Percentiles rank a stretch among this genome's conserved stretches.
Conservation (phyloP, 1,284 basidiomycete species). For the Cystobasidium pallidum region DNA sequence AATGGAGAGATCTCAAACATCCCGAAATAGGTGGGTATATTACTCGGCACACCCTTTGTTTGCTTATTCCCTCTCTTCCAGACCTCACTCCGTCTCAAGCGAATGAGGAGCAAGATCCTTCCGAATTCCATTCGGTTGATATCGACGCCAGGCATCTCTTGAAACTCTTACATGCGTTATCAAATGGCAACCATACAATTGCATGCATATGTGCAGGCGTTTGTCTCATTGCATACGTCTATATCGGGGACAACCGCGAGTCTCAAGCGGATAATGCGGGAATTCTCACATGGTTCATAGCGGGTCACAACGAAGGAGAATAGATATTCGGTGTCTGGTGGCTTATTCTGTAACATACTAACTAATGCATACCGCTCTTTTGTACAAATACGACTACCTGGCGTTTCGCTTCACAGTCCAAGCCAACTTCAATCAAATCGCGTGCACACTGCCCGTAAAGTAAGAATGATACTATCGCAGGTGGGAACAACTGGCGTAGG, state of each 20-base stretch:
- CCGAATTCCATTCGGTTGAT: constrained; percentile 31
- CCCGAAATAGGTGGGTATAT: constrained; percentile 35
- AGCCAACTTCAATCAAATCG: too few species aligned
- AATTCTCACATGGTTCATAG: constrained; percentile 35
- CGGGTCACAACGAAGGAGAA: constrained; percentile 25
- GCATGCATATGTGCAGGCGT: constrained; percentile 38
- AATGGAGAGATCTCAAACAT: constrained; percentile 39
- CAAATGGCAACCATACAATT: constrained; percentile 38
- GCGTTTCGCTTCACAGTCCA: too few species aligned
- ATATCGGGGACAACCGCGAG: constrained; percentile 36
- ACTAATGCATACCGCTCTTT: too few species aligned
- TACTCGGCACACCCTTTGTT: background rate
- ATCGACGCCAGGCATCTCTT: constrained; percentile 42
- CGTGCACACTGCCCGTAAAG: too few species aligned
- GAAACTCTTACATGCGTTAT: constrained; percentile 30
- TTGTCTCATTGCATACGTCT: constrained; percentile 41
- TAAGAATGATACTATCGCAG: too few species aligned
- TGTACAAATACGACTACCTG: too few species aligned
- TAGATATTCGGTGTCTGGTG: background rate
- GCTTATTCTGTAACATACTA: background rate
- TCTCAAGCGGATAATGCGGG: constrained; percentile 27
- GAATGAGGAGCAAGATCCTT: constrained; percentile 11
- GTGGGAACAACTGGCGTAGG: too few species aligned
- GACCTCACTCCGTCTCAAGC: constrained; percentile 24
- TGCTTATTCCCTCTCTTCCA: background rate